phyloP scores from a whole-genome alignment of 148 eudicot genomes.

The Suaeda aralocaspica region DNA sequence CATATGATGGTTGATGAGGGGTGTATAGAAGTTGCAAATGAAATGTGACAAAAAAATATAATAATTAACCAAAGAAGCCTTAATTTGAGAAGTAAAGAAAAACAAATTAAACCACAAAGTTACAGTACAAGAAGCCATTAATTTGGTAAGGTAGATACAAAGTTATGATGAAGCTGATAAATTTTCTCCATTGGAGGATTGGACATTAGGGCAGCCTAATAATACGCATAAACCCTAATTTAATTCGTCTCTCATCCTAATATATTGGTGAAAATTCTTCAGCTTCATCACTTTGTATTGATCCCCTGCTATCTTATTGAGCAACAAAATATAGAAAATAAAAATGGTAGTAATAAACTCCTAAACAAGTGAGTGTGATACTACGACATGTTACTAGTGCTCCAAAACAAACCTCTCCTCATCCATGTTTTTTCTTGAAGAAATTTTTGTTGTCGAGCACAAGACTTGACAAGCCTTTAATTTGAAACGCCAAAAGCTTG shows the following conservation, averaged over 20 bases:
- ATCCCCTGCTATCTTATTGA: slow-evolving; percentile 16
- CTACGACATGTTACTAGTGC: slow-evolving; percentile 20
- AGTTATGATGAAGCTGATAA: slow-evolving; percentile 42
- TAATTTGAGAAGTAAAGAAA: slow-evolving; percentile 13
- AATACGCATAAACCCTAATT: neutral
- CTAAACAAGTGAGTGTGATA: neutral
- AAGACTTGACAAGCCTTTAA: slow-evolving; percentile 15
- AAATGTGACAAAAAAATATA: neutral
- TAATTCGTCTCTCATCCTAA: neutral
- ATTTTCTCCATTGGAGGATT: slow-evolving; percentile 37
- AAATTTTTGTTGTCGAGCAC: slow-evolving; percentile 45
- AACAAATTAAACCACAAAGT: neutral
- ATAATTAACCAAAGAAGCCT: neutral
- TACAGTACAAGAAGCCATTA: slow-evolving; percentile 21
- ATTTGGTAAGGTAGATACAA: slow-evolving; percentile 20
- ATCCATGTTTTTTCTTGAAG: slow-evolving; percentile 15
- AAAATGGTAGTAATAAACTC: slow-evolving; percentile 12
- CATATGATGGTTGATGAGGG: neutral
- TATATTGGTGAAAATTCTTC: slow-evolving; percentile 43
- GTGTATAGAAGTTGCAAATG: neutral
- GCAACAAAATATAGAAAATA: slow-evolving; percentile 1
- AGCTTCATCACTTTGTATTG: slow-evolving; percentile 45
- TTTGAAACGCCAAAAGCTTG: neutral
- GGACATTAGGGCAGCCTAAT: neutral
- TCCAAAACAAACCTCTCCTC: slow-evolving; percentile 36